These are phyloP conservation scores for Hypoxylon crocopeplum DNA, from an alignment of 495 filamentous ascomycete genomes.

Conservation along the genomic window DNA sequence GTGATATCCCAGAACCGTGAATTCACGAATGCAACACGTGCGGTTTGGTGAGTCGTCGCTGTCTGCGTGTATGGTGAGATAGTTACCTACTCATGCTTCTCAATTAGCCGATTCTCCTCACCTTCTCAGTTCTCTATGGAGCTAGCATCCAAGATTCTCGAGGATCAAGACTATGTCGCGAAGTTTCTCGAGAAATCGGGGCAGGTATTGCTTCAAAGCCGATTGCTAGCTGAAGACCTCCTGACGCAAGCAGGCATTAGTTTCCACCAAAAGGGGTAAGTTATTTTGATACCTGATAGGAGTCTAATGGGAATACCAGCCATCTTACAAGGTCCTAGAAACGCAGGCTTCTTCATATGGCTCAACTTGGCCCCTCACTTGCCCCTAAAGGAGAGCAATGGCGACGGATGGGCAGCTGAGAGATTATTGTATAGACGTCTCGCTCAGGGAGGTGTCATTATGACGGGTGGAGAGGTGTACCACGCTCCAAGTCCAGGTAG, in stretches of 20 bases:
- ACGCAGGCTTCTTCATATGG: conserved; percentile 69
- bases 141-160: conserved; percentile 53
- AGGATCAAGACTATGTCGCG: conserved; percentile 54
- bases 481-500: conserved; percentile 56
- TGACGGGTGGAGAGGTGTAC: conserved; percentile 52
- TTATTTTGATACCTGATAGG: too few species aligned
- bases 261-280: conserved; percentile 42
- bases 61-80: background rate
- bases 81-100: background rate
- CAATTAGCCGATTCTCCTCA: conserved; percentile 50
- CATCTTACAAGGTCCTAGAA: conserved; percentile 33
- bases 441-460: conserved; percentile 50
- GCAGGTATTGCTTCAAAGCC: conserved; percentile 45
- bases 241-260: conserved; percentile 49
- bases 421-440: conserved; percentile 45
- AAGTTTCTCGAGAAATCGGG: conserved; percentile 53
- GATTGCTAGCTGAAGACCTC: conserved; percentile 45
- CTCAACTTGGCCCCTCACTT: conserved; percentile 54
- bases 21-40: conserved; percentile 49
- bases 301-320: too few species aligned
- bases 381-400: conserved; percentile 23
- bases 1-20: conserved; percentile 58
- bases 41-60: conserved; percentile 29
- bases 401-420: conserved; percentile 39
- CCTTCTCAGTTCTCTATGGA: conserved; percentile 54